Percentiles rank a stretch among this genome's conserved stretches.
These are phyloP conservation scores for Pseudocercospora vitis DNA, from an alignment of 2,329 filamentous ascomycete species.

Conservation along the genomic window DNA sequence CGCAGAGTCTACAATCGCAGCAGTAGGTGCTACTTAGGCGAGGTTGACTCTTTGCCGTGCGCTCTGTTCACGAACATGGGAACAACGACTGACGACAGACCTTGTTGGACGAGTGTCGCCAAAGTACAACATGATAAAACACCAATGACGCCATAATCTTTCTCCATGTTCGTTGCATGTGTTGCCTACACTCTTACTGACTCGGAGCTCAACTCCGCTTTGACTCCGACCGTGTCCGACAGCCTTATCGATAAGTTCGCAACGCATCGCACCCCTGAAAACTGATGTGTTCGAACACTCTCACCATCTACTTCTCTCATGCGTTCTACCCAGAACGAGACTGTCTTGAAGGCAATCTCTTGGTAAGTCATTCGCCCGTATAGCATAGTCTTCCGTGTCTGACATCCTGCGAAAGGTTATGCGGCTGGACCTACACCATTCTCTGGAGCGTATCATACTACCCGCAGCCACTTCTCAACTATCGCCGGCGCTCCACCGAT, in stretches of 20 bases:
- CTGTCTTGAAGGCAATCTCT: not conserved
- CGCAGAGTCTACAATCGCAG: not conserved
- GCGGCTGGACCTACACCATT: slow-evolving; percentile 31
- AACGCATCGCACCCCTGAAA: no score
- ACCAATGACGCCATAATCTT: no score
- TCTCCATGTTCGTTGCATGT: no score
- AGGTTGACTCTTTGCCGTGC: not conserved
- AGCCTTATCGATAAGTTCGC: no score
- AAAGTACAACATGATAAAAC: no score
- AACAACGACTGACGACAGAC: not conserved
- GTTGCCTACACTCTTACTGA: no score
- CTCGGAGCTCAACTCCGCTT: no score
- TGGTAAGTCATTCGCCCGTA: not conserved
- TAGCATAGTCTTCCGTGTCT: not conserved
- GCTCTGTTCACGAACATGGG: not conserved
- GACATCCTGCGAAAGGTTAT: slow-evolving; percentile 19
- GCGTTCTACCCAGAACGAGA: not conserved
- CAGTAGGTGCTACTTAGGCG: not conserved
- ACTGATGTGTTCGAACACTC: not conserved
- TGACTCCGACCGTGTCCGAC: no score
- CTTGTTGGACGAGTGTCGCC: no score
- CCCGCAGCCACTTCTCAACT: slow-evolving; percentile 82
- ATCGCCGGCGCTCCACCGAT: slow-evolving; percentile 70
- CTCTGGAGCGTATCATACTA: slow-evolving; percentile 83
- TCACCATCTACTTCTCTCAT: not conserved